Evolutionary conservation across 805 yeast genomes (phyloP).

Genomic region (Isabelozyma pseudorhagii): DNA sequence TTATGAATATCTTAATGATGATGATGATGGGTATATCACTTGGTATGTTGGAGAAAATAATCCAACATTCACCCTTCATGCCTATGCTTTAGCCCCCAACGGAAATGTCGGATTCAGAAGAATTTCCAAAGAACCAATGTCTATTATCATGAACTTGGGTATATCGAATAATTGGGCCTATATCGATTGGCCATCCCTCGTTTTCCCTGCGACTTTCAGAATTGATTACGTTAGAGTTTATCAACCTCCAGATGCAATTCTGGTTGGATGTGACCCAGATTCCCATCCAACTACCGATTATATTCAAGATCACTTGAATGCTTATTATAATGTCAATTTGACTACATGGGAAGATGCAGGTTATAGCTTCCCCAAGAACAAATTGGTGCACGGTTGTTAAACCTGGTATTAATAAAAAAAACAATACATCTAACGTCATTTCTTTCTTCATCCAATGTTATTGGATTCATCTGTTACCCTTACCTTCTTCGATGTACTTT

Average conservation of each 20-base stretch:
- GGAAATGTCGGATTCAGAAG: conserved; percentile 83
- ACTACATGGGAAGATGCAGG: conserved; percentile 77
- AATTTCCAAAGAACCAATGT: conserved; percentile 86
- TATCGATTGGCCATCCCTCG: conserved; percentile 78
- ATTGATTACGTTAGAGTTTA: conserved; percentile 83
- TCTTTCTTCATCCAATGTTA: background rate
- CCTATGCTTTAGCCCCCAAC: conserved; percentile 76
- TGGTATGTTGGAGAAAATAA: conserved; percentile 76
- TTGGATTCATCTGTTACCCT: background rate
- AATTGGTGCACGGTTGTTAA: background rate
- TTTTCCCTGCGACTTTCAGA: conserved; percentile 71
- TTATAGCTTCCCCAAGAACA: conserved; percentile 39
- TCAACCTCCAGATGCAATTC: conserved; percentile 62
- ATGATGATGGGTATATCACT: conserved; percentile 64
- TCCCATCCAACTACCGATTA: conserved; percentile 82
- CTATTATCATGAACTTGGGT: conserved; percentile 80
- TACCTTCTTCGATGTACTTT: background rate
- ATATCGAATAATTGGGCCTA: conserved; percentile 86
- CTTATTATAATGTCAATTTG: conserved; percentile 62
- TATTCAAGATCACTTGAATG: conserved; percentile 62
- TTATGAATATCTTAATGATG: conserved; percentile 70
- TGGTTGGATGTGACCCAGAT: conserved; percentile 75
- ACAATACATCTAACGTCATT: background rate
- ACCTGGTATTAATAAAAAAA: background rate
- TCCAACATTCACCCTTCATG: conserved; percentile 67